phyloP scores from a whole-genome alignment of 2,329 filamentous ascomycete species.

The Verticillium alfalfae region DNA sequence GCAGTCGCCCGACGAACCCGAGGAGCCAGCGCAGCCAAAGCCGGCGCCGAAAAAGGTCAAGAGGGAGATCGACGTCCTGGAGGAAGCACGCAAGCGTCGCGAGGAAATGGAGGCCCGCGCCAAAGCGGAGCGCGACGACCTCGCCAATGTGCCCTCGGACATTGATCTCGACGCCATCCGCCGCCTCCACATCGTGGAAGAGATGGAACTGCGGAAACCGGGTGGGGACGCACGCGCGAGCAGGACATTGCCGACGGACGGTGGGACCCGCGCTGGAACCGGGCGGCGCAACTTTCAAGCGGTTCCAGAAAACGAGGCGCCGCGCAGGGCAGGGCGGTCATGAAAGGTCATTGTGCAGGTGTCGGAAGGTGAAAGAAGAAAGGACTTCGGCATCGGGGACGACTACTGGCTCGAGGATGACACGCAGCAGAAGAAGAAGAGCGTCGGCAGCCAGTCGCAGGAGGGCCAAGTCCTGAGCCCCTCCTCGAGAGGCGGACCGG shows the following conservation, averaged over 20 bases:
- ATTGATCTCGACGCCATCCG: slow-evolving; percentile 70
- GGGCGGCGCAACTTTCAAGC: slow-evolving; percentile 97
- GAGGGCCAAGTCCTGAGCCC: slow-evolving; percentile 10
- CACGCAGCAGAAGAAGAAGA: slow-evolving; percentile 21
- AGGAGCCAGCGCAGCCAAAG: slow-evolving; percentile 22
- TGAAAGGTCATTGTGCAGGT: slow-evolving; percentile 61
- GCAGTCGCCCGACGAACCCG: slow-evolving; percentile 18
- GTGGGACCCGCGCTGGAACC: slow-evolving; percentile 86
- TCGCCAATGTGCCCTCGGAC: slow-evolving; percentile 49
- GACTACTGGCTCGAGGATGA: slow-evolving; percentile 67
- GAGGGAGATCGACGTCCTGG: slow-evolving; percentile 63
- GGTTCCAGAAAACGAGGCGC: slow-evolving; percentile 63
- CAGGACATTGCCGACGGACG: slow-evolving; percentile 48
- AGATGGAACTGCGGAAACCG: slow-evolving; percentile 57
- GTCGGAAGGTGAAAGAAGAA: slow-evolving; percentile 66
- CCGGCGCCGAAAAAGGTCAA: slow-evolving; percentile 38
- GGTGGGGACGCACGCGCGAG: slow-evolving; percentile 33
- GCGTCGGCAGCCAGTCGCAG: slow-evolving; percentile 10
- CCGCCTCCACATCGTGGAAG: slow-evolving; percentile 69
- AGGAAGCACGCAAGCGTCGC: slow-evolving; percentile 54
- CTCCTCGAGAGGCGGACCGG: too few species aligned
- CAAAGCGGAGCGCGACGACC: slow-evolving; percentile 46
- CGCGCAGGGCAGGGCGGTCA: slow-evolving; percentile 29
- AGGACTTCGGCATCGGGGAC: slow-evolving; percentile 69
- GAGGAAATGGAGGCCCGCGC: slow-evolving; percentile 63